These are phyloP conservation scores for Bonia amplexicaulis DNA, from an alignment of 176 grass and related monocot genomes.

Conservation along the genomic window DNA sequence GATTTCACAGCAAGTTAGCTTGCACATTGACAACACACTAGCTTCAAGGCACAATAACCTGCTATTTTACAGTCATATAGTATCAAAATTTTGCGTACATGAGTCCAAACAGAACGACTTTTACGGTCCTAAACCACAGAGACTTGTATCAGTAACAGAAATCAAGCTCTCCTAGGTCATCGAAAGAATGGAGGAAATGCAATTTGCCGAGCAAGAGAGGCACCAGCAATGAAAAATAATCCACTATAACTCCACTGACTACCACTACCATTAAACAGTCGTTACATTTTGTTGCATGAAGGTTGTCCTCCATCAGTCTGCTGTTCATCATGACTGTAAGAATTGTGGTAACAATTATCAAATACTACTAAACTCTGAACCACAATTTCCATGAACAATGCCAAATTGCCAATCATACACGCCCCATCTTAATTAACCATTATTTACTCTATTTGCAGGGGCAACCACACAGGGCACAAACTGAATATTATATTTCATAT, in stretches of 20 bases:
- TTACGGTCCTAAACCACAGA: not conserved
- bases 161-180: not conserved
- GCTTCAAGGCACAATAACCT: not conserved
- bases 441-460: not conserved
- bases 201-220: not conserved
- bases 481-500: not conserved
- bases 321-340: not conserved
- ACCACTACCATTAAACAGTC: not conserved
- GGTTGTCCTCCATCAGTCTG: too few relatives aligned
- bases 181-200: not conserved
- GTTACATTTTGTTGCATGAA: not conserved
- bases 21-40: not conserved
- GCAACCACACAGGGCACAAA: not conserved
- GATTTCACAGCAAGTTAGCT: not conserved
- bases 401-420: not conserved
- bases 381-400: not conserved
- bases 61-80: not conserved
- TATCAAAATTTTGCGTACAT: not conserved
- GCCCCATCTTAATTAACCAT: not conserved
- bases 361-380: not conserved
- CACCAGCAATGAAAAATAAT: not conserved
- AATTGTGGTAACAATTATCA: not conserved
- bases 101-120: not conserved
- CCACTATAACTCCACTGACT: not conserved
- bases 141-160: not conserved